Percentiles rank a stretch among this genome's conserved stretches.
These are phyloP conservation scores for Ophiostoma himal-ulmi DNA, from an alignment of 2,329 filamentous ascomycete genomes.

Conservation along the genomic window DNA sequence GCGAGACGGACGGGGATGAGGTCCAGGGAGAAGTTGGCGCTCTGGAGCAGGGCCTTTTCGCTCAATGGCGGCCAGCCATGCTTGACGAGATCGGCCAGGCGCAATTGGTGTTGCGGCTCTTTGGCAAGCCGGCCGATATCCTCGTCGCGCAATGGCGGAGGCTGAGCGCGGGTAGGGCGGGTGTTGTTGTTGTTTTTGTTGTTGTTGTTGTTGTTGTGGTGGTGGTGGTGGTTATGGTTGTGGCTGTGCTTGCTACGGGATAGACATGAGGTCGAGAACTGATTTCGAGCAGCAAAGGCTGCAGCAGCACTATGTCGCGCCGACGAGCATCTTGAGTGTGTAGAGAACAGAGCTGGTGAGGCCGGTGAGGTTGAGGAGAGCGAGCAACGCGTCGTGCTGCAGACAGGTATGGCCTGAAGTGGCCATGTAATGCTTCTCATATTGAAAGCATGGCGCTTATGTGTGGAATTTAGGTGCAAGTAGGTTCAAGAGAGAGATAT, in stretches of 20 bases:
- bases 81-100: slow-evolving; percentile 80
- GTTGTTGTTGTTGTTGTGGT: neutral
- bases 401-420: slow-evolving; percentile 35
- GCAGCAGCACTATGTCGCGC: neutral
- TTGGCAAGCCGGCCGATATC: slow-evolving; percentile 74
- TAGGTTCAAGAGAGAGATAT: too few species aligned
- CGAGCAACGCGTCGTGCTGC: slow-evolving; percentile 22
- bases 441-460: slow-evolving; percentile 37
- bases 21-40: slow-evolving; percentile 91
- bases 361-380: neutral
- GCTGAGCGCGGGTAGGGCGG: neutral
- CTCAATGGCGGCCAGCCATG: slow-evolving; percentile 80
- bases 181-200: neutral
- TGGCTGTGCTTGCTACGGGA: neutral
- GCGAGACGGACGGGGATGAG: slow-evolving; percentile 88
- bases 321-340: neutral
- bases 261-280: neutral
- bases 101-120: slow-evolving; percentile 72
- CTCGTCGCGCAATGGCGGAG: slow-evolving; percentile 49
- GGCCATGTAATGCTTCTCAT: slow-evolving; percentile 41
- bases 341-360: neutral
- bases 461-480: neutral
- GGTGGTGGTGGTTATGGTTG: neutral
- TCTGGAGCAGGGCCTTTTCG: slow-evolving; percentile 71
- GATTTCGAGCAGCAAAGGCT: neutral